phyloP scores from a whole-genome alignment of 2,329 filamentous ascomycete genomes.

The Stachybotrys echinatus region DNA sequence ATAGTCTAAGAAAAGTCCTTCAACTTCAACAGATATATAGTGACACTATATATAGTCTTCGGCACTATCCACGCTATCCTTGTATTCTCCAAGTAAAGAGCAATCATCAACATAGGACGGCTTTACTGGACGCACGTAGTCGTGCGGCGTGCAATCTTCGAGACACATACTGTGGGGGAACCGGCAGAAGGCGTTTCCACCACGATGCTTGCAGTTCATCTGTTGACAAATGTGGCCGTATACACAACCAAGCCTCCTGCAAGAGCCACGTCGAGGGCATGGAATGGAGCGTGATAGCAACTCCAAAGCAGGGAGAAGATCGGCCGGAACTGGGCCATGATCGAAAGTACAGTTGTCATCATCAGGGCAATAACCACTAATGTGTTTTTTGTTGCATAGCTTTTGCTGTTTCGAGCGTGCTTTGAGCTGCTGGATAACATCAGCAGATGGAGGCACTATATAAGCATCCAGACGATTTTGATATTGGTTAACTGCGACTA shows the following conservation, averaged over 20 bases:
- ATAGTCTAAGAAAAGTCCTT: no score
- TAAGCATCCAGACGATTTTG: conserved; percentile 13
- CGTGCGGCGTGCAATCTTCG: conserved; percentile 9
- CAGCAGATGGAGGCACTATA: conserved; percentile 4
- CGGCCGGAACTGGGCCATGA: conserved; percentile 9
- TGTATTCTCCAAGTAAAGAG: no score
- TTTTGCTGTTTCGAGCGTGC: conserved; percentile 6
- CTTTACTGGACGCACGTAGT: no score
- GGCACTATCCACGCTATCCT: no score
- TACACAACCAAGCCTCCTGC: conserved; percentile 10
- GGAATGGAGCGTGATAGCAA: conserved; percentile 11
- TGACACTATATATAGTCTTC: no score
- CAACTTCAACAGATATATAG: no score
- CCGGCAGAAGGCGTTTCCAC: conserved; percentile 11
- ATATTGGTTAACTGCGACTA: conserved; percentile 9
- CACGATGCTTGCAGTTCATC: conserved; percentile 11
- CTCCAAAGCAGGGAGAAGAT: conserved; percentile 11
- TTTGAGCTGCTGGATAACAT: conserved; percentile 9
- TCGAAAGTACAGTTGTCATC: conserved; percentile 12
- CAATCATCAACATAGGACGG: no score
- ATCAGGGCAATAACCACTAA: conserved; percentile 10
- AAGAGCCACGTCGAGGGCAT: conserved; percentile 9
- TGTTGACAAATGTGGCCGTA: conserved; percentile 15
- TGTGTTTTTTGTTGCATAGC: conserved; percentile 14
- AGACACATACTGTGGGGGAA: conserved; percentile 9